phyloP scores from a whole-genome alignment of 768 basidiomycete genomes.

The Chiua virens region DNA sequence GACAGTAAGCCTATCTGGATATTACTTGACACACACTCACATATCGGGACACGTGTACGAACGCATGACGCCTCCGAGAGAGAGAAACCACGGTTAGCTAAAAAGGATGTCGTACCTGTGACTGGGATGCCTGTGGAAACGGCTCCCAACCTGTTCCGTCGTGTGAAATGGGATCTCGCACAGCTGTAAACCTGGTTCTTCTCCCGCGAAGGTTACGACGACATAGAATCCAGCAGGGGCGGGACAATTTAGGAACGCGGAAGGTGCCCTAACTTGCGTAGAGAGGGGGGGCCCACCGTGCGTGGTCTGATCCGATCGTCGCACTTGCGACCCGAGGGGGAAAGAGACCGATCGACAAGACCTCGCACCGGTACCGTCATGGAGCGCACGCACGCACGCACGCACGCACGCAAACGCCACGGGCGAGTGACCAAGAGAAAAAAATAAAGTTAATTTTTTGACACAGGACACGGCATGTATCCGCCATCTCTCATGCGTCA shows the following conservation, averaged over 20 bases:
- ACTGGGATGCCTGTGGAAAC: constrained; percentile 1
- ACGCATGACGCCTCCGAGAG: neutral
- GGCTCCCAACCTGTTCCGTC: constrained; percentile 7
- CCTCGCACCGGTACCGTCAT: too few species aligned
- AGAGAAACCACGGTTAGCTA: constrained; percentile 5
- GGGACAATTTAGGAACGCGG: neutral
- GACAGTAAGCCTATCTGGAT: constrained; percentile 2
- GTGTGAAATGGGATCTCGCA: constrained; percentile 20
- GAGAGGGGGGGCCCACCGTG: neutral
- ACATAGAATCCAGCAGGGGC: neutral
- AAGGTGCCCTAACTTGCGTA: neutral
- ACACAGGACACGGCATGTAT: neutral
- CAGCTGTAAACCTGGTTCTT: constrained; percentile 9
- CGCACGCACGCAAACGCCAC: neutral
- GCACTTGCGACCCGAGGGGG: neutral
- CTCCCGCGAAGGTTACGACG: constrained; percentile 28
- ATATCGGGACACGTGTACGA: constrained; percentile 7
- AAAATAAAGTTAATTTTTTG: neutral
- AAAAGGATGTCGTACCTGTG: constrained; percentile 10
- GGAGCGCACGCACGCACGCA: too few species aligned
- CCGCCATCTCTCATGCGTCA: neutral
- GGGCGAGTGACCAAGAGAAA: neutral
- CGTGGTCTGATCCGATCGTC: neutral
- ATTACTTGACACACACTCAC: constrained; percentile 4
- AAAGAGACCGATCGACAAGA: neutral